Conservation (phyloP, 192 early-diverging fungal species). For the Chytriomyces sp. region DNA sequence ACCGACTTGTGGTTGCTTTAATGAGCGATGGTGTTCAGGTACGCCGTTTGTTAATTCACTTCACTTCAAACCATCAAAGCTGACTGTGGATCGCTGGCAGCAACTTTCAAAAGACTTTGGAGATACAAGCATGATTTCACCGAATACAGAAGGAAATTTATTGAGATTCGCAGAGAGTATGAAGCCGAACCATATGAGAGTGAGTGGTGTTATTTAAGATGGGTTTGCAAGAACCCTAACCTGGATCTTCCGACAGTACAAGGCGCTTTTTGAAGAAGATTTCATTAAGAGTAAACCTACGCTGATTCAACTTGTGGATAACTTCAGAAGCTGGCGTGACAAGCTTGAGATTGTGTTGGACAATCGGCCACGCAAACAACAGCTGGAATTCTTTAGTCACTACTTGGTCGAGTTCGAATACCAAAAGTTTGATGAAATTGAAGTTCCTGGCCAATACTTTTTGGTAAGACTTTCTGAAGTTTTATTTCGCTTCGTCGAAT, state of each 20-base stretch:
- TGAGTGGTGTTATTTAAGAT: slow-evolving; percentile 14
- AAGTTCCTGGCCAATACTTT: slow-evolving; percentile 97
- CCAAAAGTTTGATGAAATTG: slow-evolving; percentile 98
- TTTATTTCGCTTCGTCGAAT: not conserved
- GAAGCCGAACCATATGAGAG: slow-evolving; percentile 73
- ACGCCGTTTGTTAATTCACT: slow-evolving; percentile 16
- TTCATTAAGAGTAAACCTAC: slow-evolving; percentile 90
- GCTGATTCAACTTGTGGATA: slow-evolving; percentile 78
- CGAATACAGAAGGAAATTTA: slow-evolving; percentile 78
- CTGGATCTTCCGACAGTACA: too few relatives aligned
- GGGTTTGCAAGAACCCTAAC: too few relatives aligned
- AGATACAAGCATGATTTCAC: slow-evolving; percentile 65
- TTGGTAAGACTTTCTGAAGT: slow-evolving; percentile 52
- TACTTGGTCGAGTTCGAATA: slow-evolving; percentile 98
- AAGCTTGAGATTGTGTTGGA: slow-evolving; percentile 86
- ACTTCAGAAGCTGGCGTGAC: slow-evolving; percentile 91
- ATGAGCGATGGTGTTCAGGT: slow-evolving; percentile 89
- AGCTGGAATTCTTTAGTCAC: slow-evolving; percentile 85
- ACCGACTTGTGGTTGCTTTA: slow-evolving; percentile 89
- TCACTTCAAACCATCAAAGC: not conserved
- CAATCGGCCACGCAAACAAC: slow-evolving; percentile 76
- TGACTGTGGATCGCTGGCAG: slow-evolving; percentile 36
- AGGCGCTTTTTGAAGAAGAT: slow-evolving; percentile 80
- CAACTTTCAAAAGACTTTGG: slow-evolving; percentile 69
- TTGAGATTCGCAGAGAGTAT: slow-evolving; percentile 87